Conservation (phyloP, 2,329 filamentous ascomycete species). For the Leptoxyphium fumago region DNA sequence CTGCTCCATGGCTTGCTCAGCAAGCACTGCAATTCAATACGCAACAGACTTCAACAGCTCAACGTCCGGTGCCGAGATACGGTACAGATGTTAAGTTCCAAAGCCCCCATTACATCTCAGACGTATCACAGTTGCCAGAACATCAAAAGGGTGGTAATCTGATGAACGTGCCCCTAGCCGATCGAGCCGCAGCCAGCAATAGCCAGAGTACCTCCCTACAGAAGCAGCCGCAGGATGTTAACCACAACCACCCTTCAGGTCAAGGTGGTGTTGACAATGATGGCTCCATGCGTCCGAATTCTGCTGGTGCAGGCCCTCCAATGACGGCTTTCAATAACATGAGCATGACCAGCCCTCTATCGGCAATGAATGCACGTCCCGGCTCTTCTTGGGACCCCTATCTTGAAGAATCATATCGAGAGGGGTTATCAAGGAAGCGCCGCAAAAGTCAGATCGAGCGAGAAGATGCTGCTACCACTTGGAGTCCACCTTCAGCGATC, state of each 20-base stretch:
- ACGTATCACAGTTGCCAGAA: neutral
- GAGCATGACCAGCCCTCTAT: neutral
- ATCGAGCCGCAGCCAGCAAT: neutral
- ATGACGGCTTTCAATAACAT: neutral
- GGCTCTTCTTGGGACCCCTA: neutral
- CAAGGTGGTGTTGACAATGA: neutral
- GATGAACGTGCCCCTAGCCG: constrained; percentile 4
- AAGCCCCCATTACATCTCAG: constrained; percentile 1
- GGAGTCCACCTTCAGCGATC: neutral
- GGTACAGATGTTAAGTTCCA: constrained; percentile 6
- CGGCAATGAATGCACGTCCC: neutral
- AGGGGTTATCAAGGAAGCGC: constrained; percentile 2
- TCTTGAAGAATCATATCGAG: neutral
- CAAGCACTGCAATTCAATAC: neutral
- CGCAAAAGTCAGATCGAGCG: constrained; percentile 1
- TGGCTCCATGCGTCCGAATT: constrained; percentile 1
- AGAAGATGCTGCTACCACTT: constrained; percentile 1
- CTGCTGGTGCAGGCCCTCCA: constrained; percentile 1
- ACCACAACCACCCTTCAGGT: constrained; percentile 1
- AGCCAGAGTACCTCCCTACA: neutral
- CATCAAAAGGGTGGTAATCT: constrained; percentile 5
- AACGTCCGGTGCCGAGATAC: constrained; percentile 2
- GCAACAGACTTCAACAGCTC: neutral
- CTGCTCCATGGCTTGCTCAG: neutral
- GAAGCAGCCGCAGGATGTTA: constrained; percentile 1